Base-by-base conservation (phyloP, 2,329 filamentous ascomycete genomes). In the Cladophialophora bantiana region DNA sequence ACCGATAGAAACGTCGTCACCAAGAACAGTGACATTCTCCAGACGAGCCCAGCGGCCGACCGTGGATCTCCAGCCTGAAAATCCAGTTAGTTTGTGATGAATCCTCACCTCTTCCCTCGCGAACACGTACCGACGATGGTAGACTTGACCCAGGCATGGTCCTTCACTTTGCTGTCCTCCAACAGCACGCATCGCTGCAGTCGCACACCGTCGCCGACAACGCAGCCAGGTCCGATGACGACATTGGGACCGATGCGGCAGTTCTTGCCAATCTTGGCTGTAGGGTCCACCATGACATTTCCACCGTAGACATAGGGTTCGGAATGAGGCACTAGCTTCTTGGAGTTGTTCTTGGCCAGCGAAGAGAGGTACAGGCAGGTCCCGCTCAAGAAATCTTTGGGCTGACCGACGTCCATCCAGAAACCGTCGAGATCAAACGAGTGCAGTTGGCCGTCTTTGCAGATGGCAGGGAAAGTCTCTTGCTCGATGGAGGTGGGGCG, bases 381-480 rank as follows among this genome's bases (percentile, higher is more conserved):
- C 70, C 94, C 94, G 26, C 91, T 93, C 64, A 99, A 85, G 87
- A 98, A 99, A 78, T 99, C 94, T 85, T 98, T 99, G 74, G 94
- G 94, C 83, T 99, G 94, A 75, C 94, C 94, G 71, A 99, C 93
- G 75, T 98, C 94, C 94, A 98, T 98, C 94, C 94, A 98, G 88
- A 96, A 98, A 74, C 94, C 93, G 73, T 97, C 93, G 35, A 98
- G 88, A 78, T 98, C 94, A 78, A 96, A 97, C 1, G 93, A 97
- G 86, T 98, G 94, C 70, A 98, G 84, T 81, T 94, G 88, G 72
- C 93, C 93, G 75, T 97, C 94, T 75, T 86, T 89, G 81, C 91
- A 91, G 79, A 98, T 95, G 74, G 92, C 89, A 55, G 94, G 94
- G 91, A 99, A 99, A 38, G 93, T 97, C 84, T 98, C 95, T 83